Evolutionary conservation across 2,329 filamentous ascomycete genomes (phyloP).

Genomic region (Diaporthe humulicola): DNA sequence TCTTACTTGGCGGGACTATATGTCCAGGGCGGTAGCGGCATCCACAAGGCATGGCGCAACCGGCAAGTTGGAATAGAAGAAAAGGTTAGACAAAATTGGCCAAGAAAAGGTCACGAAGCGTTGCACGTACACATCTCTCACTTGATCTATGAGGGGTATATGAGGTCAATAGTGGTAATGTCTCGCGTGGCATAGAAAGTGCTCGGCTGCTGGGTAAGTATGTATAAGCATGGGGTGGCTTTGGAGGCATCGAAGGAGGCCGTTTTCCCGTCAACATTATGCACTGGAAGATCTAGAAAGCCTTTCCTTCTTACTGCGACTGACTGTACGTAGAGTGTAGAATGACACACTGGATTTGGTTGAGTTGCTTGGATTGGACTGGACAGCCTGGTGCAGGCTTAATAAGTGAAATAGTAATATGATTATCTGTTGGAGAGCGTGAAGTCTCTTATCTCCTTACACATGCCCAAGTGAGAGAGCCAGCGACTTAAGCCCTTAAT

Average conservation of each 20-base stretch:
- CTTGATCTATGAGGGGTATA: background rate
- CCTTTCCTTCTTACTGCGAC: too few relatives aligned
- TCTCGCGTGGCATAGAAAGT: too few relatives aligned
- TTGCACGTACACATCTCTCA: background rate
- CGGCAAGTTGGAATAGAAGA: slow-evolving; percentile 2
- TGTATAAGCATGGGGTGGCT: background rate
- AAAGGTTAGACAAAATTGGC: slow-evolving; percentile 31
- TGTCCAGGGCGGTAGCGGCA: background rate
- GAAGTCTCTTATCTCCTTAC: background rate
- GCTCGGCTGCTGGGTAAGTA: background rate
- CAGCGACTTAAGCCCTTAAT: slow-evolving; percentile 32
- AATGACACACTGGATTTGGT: background rate
- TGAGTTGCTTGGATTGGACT: background rate
- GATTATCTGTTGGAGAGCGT: background rate
- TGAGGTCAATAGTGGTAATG: background rate
- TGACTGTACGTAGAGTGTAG: background rate
- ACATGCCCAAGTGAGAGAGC: background rate
- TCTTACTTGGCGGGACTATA: background rate
- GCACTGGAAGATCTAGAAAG: background rate
- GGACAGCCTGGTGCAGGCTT: background rate
- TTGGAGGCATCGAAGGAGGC: background rate
- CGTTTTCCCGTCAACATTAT: background rate
- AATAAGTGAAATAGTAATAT: background rate
- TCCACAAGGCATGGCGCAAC: slow-evolving; percentile 17
- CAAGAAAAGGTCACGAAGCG: background rate